Base-by-base conservation (phyloP, 176 grass and related monocot species). In the Oryza meyeriana region DNA sequence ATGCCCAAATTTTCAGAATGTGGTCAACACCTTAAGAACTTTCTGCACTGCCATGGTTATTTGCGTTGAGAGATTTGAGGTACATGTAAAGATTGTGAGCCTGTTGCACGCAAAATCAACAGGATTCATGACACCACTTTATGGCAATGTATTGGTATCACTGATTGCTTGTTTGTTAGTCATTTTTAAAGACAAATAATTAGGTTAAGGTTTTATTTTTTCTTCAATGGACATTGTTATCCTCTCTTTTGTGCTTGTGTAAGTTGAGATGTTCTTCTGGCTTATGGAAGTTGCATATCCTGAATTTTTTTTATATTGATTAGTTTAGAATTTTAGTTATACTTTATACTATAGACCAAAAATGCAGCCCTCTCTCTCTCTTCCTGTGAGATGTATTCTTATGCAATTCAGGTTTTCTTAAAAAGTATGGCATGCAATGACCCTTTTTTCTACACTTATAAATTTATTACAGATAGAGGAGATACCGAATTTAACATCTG, bases 401-500 rank as follows among this genome's bases (percentile, higher is more conserved):
- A 3, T 75, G 38, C 69, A 32, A 31, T 74, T 70, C 16, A 69
- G 65, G 9, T 22, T 39, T 63, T 64, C 9, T 69, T 70, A n/a
- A 38, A 24, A 73, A 59, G 55, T 17, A 66, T 75, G 42, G 41
- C 17, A 22, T 79, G 13, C 35, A 87, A 87, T 90, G 36, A 77
- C 63, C 63, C 24, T 62, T 64, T 27, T 32, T 82, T 1, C 20
- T 59, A 11, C 0, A 59, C 64, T 87, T 38, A 31, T 75, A 18
- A 68, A 33, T 29, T 76, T 71, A 78, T 70, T 90, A 91, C 84
- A 99, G 97, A 93, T 99, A 90, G 84, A 87, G 59, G 97, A 99
- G 89, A 92, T 99, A 85, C 97, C 97, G 78, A 95, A 94, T 88
- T 88, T 99, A 69, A 99, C 97, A 85, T 79, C 97, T 85, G 97